Base-by-base conservation (phyloP, 2,329 filamentous ascomycete genomes). In the Aureobasidium mangrovei region DNA sequence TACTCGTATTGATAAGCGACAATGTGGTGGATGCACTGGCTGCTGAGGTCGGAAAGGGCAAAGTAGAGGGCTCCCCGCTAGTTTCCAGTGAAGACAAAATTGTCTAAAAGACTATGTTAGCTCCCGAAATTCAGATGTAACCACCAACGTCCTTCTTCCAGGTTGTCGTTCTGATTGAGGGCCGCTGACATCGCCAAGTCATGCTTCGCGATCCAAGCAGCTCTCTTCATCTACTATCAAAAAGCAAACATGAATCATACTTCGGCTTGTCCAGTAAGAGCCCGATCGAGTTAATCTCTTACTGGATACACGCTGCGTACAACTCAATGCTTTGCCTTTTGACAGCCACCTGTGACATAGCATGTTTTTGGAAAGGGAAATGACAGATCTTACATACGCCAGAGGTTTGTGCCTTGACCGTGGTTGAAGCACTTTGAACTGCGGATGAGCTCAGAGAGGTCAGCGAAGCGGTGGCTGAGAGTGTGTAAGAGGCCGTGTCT, bases 11-110 rank as follows among this genome's bases (percentile, higher is more conserved):
- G 28, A 67, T 61, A 6, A 69, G 58, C 1, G 66, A 64, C 27
- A 69, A 47, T 29, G 58, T 61, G 26, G 60, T 58, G 1, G 62
- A 64, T 3, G 58, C 58, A 35, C 47, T 60, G 0, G 56, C 57
- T 7, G 64, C 45, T 2, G 59, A 60, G 4, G 66, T 67, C 4
- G 60, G 60, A 47, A 68, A 67, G 4, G 67, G 66, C n/a, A 59
- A 54, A 3, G 57, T 56, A 4, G 61, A 58, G 2, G 63, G 58
- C 26, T 64, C 56, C 32, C 62, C 60, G 7, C 59, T 61, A 0
- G 64, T 62, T 31, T 64, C 58, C 24, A 68, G 54, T 6, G 60
- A 57, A 2, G 61, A 62, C 12, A 54, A 45, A 29, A 57, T 31
- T 24, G 33, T 47, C 54, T 55, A 10, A 2, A 24, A 39, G 5